phyloP scores from a whole-genome alignment of 768 basidiomycete species.

The Calocybe cyanea region DNA sequence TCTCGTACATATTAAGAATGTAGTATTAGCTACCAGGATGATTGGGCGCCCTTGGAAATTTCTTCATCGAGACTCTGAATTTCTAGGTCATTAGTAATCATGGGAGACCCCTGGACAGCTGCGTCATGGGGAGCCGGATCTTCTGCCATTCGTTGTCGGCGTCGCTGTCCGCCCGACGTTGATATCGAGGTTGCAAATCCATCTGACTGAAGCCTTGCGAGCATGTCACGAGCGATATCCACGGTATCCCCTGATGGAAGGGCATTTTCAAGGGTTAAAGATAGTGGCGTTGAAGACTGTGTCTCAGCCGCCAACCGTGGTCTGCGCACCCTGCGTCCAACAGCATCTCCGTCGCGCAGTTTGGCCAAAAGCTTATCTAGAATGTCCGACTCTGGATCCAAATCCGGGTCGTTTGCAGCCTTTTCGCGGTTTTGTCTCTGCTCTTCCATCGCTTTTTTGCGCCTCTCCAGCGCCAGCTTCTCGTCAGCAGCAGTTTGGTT shows the following conservation, averaged over 20 bases:
- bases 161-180: conserved; percentile 42
- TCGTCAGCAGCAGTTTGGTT: conserved; percentile 77
- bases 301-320: conserved; percentile 37
- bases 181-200: conserved; percentile 57
- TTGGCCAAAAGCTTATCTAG: conserved; percentile 72
- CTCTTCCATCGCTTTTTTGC: conserved; percentile 66
- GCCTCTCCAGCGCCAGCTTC: conserved; percentile 59
- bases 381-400: conserved; percentile 53
- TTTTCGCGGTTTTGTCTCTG: conserved; percentile 53
- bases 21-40: too few relatives aligned
- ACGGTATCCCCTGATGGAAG: conserved; percentile 30
- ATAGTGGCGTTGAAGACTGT: conserved; percentile 28
- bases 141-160: conserved; percentile 34
- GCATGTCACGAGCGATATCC: conserved; percentile 69
- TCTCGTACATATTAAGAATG: too few relatives aligned
- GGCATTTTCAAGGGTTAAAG: conserved; percentile 30
- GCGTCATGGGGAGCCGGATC: conserved; percentile 17
- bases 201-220: conserved; percentile 68
- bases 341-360: conserved; percentile 64
- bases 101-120: conserved; percentile 29
- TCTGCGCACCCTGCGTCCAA: conserved; percentile 53
- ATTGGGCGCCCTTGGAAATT: too few relatives aligned
- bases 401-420: conserved; percentile 32
- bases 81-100: conserved; percentile 29
- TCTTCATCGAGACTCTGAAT: too few relatives aligned